Evolutionary conservation across 2,329 filamentous ascomycete species (phyloP).

Genomic region (Arthroderma sp.): DNA sequence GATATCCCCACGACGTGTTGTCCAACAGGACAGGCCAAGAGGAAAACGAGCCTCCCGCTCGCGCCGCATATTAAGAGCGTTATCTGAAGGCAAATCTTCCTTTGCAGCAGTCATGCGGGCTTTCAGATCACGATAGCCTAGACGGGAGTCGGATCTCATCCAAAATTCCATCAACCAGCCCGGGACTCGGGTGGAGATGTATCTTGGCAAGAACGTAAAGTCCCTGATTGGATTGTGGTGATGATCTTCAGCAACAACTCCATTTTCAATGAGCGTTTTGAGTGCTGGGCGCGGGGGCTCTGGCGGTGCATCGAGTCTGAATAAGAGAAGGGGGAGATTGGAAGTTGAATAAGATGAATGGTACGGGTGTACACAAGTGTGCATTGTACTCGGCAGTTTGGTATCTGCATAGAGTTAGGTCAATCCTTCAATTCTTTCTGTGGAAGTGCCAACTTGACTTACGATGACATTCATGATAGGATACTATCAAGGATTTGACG

Average conservation of each 20-base stretch:
- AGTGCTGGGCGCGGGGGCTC: not conserved
- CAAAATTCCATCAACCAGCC: constrained; percentile 22
- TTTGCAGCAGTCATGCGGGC: constrained; percentile 16
- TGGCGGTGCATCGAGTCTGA: constrained; percentile 12
- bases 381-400: constrained; percentile 5
- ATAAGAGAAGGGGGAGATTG: constrained; percentile 15
- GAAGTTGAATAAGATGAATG: constrained; percentile 11
- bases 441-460: not conserved
- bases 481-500: not conserved
- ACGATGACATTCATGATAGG: not conserved
- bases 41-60: constrained; percentile 16
- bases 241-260: constrained; percentile 5
- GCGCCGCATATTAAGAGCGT: constrained; percentile 18
- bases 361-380: constrained; percentile 16
- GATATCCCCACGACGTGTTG: constrained; percentile 10
- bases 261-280: constrained; percentile 10
- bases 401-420: not conserved
- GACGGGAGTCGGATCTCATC: constrained; percentile 17
- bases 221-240: constrained; percentile 12
- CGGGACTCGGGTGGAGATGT: constrained; percentile 15
- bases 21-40: constrained; percentile 18
- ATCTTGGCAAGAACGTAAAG: constrained; percentile 18
- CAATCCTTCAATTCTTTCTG: too few species aligned
- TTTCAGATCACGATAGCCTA: constrained; percentile 19
- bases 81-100: constrained; percentile 12